These are phyloP conservation scores for Dictyostelium intermedium DNA, from an alignment of 78 protist genomes.

Conservation along the genomic window DNA sequence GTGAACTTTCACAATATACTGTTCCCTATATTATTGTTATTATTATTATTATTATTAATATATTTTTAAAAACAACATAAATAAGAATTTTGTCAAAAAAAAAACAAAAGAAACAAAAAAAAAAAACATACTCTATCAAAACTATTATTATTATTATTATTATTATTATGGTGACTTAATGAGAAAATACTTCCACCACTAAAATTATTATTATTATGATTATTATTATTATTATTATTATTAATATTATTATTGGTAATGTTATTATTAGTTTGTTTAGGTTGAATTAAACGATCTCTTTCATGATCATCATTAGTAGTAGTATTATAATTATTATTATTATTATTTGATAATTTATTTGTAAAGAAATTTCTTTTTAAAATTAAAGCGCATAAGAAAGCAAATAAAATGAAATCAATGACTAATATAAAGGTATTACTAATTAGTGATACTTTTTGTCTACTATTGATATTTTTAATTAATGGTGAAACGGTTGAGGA, in stretches of 20 bases:
- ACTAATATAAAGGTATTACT: not conserved
- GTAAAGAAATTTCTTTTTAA: not conserved
- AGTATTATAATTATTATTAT: not conserved
- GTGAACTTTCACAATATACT: constrained; percentile 26
- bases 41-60: too few species aligned
- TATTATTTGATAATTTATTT: not conserved
- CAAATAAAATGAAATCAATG: not conserved
- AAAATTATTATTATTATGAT: not conserved
- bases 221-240: not conserved
- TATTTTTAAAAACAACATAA: too few species aligned
- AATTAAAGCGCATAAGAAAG: not conserved
- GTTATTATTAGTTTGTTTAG: not conserved
- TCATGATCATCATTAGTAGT: not conserved
- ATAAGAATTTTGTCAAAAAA: too few species aligned
- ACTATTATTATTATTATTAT: not conserved
- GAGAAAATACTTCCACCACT: not conserved
- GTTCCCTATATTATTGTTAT: too few species aligned
- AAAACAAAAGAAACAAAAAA: too few species aligned
- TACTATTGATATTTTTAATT: not conserved
- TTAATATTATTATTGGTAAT: not conserved
- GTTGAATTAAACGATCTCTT: not conserved
- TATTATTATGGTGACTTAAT: not conserved
- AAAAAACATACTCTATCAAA: not conserved
- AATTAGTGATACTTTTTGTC: not conserved
- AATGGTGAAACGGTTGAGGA: not conserved